Conservation (phyloP, 345 rosid genomes). For the Boechera retrofracta region DNA sequence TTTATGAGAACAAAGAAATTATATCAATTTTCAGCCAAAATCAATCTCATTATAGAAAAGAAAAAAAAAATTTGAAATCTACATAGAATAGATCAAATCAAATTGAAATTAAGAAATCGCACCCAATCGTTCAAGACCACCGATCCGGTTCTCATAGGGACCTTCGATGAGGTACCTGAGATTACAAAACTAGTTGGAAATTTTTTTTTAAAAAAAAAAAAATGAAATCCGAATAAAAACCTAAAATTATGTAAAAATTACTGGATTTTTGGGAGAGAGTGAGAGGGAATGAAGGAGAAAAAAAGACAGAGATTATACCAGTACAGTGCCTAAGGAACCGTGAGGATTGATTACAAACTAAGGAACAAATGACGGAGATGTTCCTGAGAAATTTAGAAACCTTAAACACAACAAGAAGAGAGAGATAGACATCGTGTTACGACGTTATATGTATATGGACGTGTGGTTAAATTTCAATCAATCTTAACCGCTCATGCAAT, state of each 20-base stretch:
- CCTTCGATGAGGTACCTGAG: conserved; percentile 27
- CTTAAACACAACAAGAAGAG: conserved; percentile 30
- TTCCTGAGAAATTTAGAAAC: conserved; percentile 38
- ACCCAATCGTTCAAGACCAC: conserved; percentile 12
- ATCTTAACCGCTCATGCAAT: conserved; percentile 35
- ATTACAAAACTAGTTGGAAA: not conserved
- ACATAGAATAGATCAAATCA: not conserved
- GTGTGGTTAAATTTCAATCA: not conserved
- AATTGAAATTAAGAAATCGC: not conserved
- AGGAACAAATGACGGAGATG: conserved; percentile 45
- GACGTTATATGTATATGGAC: not conserved
- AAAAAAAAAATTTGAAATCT: too few relatives aligned
- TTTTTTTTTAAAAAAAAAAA: too few relatives aligned
- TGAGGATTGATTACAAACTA: conserved; percentile 26
- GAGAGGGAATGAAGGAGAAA: conserved; percentile 33
- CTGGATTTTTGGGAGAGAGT: conserved; percentile 24
- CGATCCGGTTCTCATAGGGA: not conserved
- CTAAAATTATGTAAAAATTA: not conserved
- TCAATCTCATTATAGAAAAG: not conserved
- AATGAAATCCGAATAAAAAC: not conserved
- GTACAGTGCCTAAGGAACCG: conserved; percentile 44
- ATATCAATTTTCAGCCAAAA: not conserved
- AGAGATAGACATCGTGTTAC: conserved; percentile 12
- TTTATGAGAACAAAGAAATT: too few relatives aligned
- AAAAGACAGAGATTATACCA: conserved; percentile 33